phyloP scores from a whole-genome alignment of 441 rosid genomes.

The Arabidopsis lyrata region DNA sequence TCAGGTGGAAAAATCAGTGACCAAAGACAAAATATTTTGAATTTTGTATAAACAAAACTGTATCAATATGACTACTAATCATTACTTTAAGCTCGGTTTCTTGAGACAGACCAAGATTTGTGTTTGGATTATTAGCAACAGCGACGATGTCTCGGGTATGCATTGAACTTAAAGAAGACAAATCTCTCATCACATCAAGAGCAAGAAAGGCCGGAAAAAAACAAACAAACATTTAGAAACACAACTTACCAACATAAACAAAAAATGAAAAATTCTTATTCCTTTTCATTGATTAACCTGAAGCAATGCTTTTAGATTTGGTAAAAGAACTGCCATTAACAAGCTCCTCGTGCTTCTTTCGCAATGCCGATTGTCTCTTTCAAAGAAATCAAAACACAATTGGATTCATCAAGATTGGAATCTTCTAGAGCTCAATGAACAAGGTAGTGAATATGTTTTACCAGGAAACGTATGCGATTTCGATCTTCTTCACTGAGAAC shows the following conservation, averaged over 20 bases:
- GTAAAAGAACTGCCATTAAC: constrained; percentile 34
- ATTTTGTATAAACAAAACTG: constrained; percentile 33
- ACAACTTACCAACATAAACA: constrained; percentile 3
- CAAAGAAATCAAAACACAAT: constrained; percentile 36
- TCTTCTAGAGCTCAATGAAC: constrained; percentile 6
- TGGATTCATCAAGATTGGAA: constrained; percentile 22
- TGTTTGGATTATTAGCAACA: constrained; percentile 26
- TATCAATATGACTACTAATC: constrained; percentile 15
- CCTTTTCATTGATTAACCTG: constrained; percentile 58
- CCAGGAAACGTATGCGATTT: constrained; percentile 68
- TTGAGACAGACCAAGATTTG: constrained; percentile 38
- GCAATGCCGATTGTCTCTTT: constrained; percentile 88
- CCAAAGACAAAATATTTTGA: constrained; percentile 6
- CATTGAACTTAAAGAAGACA: constrained; percentile 53
- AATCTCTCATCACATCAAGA: constrained; percentile 48
- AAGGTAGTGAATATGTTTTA: constrained; percentile 30
- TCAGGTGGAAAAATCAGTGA: constrained; percentile 20
- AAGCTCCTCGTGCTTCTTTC: constrained; percentile 71
- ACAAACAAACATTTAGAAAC: constrained; percentile 38
- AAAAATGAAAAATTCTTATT: background rate
- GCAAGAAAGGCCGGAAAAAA: constrained; percentile 5
- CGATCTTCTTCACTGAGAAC: constrained; percentile 86
- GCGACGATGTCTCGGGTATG: constrained; percentile 38
- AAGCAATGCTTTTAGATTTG: constrained; percentile 48
- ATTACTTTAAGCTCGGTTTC: constrained; percentile 41